Base-by-base conservation (phyloP, 257 asterid genomes). In the Parsonsia alboflavescens region DNA sequence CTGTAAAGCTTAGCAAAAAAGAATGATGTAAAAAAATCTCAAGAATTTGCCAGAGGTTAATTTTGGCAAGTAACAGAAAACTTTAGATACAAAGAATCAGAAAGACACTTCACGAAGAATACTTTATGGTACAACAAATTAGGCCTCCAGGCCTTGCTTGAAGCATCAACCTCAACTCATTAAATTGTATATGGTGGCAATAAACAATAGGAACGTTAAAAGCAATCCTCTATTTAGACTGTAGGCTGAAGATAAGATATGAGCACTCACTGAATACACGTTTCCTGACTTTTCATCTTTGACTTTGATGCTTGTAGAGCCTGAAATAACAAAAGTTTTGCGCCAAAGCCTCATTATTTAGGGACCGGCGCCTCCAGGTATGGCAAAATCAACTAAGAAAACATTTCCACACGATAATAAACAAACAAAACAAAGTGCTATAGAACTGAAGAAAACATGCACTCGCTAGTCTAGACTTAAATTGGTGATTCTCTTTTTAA, bases 291-390 rank as follows among this genome's bases (percentile, higher is more conserved):
- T 75, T 44, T 85, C 95, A 22, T 93, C 98, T 76, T 59, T 85
- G 71, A 93, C 80, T 84, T 81, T 86, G 75, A 93, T 90, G 88
- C 88, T 85, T 3, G 98, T 84, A 71, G 95, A 88, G 83, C 98
- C 97, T 91, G 86, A 72, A 41, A 70, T 13, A 59, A 61, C 30
- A 41, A 26, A 50, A 30, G 15, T 11, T 48, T 63, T 11, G 19
- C 22, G 66, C 10, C 30, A 44, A 72, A 50, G 21, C 19, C 36
- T 7, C 70, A 45, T 30, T 36, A 16, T 66, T 2, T 10, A 22
- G 11, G 24, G 7, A 19, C 15, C 6, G 2, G 52, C 19, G n/a
- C 24, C 52, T 28, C 50, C 50, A 21, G 17, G 11, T 45, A 24
- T 10, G 22, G 45, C 19, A 41, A 9, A 5, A 53, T n/a, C 26